Conservation (phyloP, 176 grass and related monocot species). For the Aegilops umbellulata region DNA sequence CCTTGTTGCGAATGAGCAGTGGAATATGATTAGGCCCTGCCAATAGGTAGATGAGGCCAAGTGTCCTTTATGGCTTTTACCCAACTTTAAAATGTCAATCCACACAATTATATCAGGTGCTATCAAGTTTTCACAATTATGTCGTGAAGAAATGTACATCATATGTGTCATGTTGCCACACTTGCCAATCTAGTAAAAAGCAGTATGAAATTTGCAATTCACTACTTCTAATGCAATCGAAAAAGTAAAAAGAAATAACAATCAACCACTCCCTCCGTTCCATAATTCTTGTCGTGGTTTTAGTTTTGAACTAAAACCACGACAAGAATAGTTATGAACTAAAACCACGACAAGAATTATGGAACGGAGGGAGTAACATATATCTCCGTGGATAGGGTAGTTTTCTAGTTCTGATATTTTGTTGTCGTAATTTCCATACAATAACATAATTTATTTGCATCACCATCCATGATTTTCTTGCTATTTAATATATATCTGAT, state of each 20-base stretch:
- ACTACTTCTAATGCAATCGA: neutral
- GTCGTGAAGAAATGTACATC: neutral
- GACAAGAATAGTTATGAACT: no score
- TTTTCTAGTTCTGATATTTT: neutral
- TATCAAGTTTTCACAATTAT: neutral
- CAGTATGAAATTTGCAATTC: conserved; percentile 11
- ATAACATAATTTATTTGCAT: neutral
- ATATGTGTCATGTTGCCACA: neutral
- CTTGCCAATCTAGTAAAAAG: neutral
- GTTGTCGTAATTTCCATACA: neutral
- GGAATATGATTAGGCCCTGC: neutral
- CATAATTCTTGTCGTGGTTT: no score
- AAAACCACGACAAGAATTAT: no score
- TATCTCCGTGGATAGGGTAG: neutral
- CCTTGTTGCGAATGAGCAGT: neutral
- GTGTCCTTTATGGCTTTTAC: neutral
- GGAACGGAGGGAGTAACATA: neutral
- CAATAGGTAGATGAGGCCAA: neutral
- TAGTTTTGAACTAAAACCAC: no score
- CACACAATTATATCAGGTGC: neutral
- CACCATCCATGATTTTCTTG: neutral
- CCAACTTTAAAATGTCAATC: neutral
- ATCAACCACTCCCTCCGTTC: neutral
- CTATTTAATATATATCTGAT: neutral
- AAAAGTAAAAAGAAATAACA: neutral